Evolutionary conservation across 1,284 basidiomycete genomes (phyloP).

Genomic region (Cryptococcus wingfieldii): DNA sequence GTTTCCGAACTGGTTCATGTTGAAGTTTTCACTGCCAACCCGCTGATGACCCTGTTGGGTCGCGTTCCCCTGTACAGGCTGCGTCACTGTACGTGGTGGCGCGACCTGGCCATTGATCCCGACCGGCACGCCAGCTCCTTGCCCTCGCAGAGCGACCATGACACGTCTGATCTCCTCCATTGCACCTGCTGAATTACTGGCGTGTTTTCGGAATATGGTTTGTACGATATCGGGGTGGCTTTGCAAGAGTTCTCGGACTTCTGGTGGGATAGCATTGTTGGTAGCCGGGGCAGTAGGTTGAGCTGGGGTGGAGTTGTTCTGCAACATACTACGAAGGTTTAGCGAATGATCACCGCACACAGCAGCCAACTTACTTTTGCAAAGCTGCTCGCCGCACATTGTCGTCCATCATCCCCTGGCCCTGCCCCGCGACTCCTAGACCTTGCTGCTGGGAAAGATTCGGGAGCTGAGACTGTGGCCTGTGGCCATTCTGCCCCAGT

Average conservation of each 20-base stretch:
- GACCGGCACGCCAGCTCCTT: not conserved
- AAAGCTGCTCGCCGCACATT: slow-evolving; percentile 11
- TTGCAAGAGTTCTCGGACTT: slow-evolving; percentile 8
- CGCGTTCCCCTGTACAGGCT: slow-evolving; percentile 1
- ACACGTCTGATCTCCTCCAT: slow-evolving; percentile 10
- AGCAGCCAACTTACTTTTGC: slow-evolving; percentile 12
- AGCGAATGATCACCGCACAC: not conserved
- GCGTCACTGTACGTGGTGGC: not conserved
- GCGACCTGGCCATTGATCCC: slow-evolving; percentile 10
- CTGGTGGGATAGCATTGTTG: not conserved
- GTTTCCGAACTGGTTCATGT: slow-evolving; percentile 1
- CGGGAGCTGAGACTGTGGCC: not conserved
- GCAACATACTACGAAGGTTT: slow-evolving; percentile 9
- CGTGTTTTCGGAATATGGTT: slow-evolving; percentile 10
- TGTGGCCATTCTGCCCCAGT: not conserved
- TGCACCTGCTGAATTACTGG: slow-evolving; percentile 1
- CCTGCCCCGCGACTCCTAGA: not conserved
- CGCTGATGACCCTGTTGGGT: slow-evolving; percentile 8
- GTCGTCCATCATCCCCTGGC: slow-evolving; percentile 3
- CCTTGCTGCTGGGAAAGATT: slow-evolving; percentile 1
- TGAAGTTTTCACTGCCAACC: slow-evolving; percentile 3
- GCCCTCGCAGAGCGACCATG: not conserved
- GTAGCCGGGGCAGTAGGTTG: not conserved
- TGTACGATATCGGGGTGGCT: slow-evolving; percentile 8
- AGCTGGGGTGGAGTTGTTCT: not conserved